phyloP scores from a whole-genome alignment of 768 basidiomycete genomes.

The Cystobasidium onofrii region DNA sequence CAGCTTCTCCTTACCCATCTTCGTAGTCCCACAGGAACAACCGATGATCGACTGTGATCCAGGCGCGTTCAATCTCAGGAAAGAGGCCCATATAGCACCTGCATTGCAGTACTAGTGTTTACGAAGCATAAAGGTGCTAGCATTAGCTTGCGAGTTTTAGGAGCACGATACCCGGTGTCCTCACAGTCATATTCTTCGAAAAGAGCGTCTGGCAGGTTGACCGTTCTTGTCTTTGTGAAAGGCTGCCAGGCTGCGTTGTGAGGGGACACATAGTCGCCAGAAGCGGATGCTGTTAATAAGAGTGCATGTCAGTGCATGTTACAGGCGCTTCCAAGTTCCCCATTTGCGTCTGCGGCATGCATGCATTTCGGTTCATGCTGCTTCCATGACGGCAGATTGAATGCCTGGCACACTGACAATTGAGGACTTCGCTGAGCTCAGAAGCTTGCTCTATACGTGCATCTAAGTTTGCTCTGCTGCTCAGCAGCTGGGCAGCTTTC shows the following conservation, averaged over 20 bases:
- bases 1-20: conserved; percentile 61
- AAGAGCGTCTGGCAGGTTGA: conserved; percentile 37
- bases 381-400: background rate
- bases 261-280: conserved; percentile 38
- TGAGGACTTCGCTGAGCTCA: conserved; percentile 16
- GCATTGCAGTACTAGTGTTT: conserved; percentile 9
- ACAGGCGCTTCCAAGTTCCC: too few species aligned
- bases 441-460: conserved; percentile 16
- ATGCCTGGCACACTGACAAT: background rate
- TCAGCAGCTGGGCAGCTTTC: conserved; percentile 14
- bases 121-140: too few species aligned
- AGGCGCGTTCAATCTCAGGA: conserved; percentile 85
- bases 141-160: too few species aligned
- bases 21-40: conserved; percentile 94
- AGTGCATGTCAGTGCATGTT: background rate
- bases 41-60: conserved; percentile 90
- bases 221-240: conserved; percentile 39
- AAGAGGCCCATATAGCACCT: conserved; percentile 51
- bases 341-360: too few species aligned
- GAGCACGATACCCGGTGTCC: background rate
- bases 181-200: conserved; percentile 40
- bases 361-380: background rate
- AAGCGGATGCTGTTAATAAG: conserved; percentile 34
- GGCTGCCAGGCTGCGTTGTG: conserved; percentile 40
- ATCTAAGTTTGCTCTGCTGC: conserved; percentile 7